Evolutionary conservation across 768 basidiomycete genomes (phyloP).

Genomic region (Boletus coccyginus): DNA sequence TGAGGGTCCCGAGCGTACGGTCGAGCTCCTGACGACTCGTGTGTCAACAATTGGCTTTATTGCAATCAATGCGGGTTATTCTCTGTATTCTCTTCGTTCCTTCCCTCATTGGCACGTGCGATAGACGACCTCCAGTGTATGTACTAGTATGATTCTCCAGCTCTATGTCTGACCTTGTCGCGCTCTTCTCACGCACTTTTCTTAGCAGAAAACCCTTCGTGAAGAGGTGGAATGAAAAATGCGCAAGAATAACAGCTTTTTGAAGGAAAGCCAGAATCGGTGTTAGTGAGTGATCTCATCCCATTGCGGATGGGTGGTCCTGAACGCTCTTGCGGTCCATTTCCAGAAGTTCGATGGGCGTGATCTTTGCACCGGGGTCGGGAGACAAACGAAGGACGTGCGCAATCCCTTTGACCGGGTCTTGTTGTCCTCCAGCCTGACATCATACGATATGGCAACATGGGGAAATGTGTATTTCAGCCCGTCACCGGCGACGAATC

Average conservation of each 20-base stretch:
- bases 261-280: not conserved
- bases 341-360: not conserved
- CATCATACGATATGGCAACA: too few relatives aligned
- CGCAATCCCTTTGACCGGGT: not conserved
- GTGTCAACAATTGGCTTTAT: conserved; percentile 19
- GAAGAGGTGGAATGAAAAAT: not conserved
- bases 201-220: conserved; percentile 30
- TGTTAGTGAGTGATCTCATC: not conserved
- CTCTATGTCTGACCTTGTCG: not conserved
- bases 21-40: conserved; percentile 23
- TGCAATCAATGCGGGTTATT: conserved; percentile 17
- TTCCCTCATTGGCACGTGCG: not conserved
- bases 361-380: not conserved
- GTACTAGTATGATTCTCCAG: not conserved
- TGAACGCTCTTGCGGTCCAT: too few relatives aligned
- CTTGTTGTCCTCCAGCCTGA: not conserved
- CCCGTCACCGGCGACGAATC: conserved; percentile 9
- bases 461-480: not conserved
- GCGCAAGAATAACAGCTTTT: not conserved
- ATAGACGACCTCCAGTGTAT: not conserved
- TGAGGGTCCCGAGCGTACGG: conserved; percentile 8
- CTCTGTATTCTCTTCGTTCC: not conserved
- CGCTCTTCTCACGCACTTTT: conserved; percentile 18
- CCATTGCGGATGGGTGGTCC: too few relatives aligned
- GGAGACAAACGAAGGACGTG: too few relatives aligned